Conservation (phyloP, 305 asterid genomes). For the Solanum chacoense region DNA sequence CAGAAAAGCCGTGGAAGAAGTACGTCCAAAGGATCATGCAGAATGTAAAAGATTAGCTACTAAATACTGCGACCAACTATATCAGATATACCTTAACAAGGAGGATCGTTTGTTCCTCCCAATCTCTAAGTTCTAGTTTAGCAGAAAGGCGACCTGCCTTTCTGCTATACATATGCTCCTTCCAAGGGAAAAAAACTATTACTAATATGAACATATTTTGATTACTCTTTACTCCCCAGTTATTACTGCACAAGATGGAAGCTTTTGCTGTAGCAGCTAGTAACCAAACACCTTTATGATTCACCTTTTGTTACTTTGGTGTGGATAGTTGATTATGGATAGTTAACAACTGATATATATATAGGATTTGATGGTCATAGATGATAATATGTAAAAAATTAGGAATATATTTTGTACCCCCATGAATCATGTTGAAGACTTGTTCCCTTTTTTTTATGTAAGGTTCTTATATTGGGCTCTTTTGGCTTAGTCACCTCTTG, state of each 20-base stretch:
- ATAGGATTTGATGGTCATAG: conserved; percentile 9
- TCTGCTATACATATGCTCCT: not conserved
- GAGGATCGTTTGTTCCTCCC: conserved; percentile 23
- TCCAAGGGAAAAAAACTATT: not conserved
- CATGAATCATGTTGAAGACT: not conserved
- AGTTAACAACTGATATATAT: not conserved
- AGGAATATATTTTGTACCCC: not conserved
- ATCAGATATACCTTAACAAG: conserved; percentile 16
- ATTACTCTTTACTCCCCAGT: not conserved
- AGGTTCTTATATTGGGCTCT: not conserved
- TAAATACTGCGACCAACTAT: conserved; percentile 12
- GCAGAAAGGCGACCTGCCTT: not conserved
- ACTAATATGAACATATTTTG: not conserved
- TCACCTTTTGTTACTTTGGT: not conserved
- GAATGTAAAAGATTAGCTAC: conserved; percentile 22
- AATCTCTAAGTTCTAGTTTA: not conserved
- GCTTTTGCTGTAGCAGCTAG: not conserved
- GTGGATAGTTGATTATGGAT: not conserved
- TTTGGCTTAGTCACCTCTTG: not conserved
- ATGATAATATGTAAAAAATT: not conserved
- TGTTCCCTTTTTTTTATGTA: not conserved
- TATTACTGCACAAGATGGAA: not conserved
- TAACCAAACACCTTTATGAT: not conserved
- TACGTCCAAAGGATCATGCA: conserved; percentile 8
- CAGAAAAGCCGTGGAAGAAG: conserved; percentile 22